A percentile compares a stretch with the other conserved stretches of the same genome.
These are phyloP conservation scores for Blepharisma japonicum DNA, from an alignment of 73 alveolate species.

Conservation along the genomic window DNA sequence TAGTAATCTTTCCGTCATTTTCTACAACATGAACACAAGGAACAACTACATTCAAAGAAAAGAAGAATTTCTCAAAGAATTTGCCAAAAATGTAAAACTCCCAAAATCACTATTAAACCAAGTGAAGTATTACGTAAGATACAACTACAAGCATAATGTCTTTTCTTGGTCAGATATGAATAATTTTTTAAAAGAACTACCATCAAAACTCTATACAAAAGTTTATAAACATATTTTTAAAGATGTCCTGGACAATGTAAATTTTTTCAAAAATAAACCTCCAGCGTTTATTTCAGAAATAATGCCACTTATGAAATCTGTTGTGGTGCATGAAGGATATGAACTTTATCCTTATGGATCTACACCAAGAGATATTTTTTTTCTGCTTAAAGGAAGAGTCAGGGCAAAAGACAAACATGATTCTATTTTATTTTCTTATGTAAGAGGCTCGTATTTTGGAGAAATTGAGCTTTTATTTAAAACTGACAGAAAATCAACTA, in stretches of 20 bases:
- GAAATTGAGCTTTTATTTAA: constrained; percentile 28
- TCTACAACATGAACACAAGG: constrained; percentile 58
- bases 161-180: constrained; percentile 41
- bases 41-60: constrained; percentile 36
- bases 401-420: constrained; percentile 22
- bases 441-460: constrained; percentile 30
- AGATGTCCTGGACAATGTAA: constrained; percentile 35
- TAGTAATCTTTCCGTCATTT: constrained; percentile 51
- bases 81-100: constrained; percentile 44
- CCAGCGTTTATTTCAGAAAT: constrained; percentile 48
- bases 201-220: constrained; percentile 44
- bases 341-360: constrained; percentile 44
- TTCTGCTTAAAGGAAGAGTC: constrained; percentile 51
- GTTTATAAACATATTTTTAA: constrained; percentile 46
- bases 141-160: constrained; percentile 40
- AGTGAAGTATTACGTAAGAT: constrained; percentile 40
- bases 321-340: constrained; percentile 41
- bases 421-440: constrained; percentile 7
- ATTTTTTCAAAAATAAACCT: constrained; percentile 44
- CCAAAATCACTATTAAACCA: constrained; percentile 32
- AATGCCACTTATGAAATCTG: constrained; percentile 43
- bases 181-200: constrained; percentile 42
- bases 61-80: constrained; percentile 46
- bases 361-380: constrained; percentile 42
- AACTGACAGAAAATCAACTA: background rate